Evolutionary conservation across 768 basidiomycete genomes (phyloP).

Genomic region (Flagelloscypha sp.): DNA sequence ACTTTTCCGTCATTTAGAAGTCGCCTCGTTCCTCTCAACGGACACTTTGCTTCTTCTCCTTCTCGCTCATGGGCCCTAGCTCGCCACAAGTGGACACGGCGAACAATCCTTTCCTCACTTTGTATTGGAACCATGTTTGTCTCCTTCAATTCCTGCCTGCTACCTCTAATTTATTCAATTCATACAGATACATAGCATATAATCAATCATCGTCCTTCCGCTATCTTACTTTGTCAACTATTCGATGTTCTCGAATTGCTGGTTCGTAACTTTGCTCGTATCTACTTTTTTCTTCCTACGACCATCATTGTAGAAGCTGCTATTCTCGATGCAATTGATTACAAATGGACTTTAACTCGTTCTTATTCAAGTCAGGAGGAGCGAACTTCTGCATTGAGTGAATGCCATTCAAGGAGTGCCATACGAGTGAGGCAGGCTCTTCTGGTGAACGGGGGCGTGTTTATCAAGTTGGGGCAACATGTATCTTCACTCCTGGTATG

Average conservation of each 20-base stretch:
- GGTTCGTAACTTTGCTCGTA: constrained; percentile 30
- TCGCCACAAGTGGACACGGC: too few species aligned
- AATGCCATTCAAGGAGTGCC: constrained; percentile 82
- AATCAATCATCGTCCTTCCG: too few species aligned
- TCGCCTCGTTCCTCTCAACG: too few species aligned
- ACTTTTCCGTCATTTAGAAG: too few species aligned
- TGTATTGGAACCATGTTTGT: too few species aligned
- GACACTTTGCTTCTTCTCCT: too few species aligned
- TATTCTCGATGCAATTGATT: constrained; percentile 56
- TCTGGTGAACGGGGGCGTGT: constrained; percentile 83
- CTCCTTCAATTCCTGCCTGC: too few species aligned
- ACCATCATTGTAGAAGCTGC: constrained; percentile 41
- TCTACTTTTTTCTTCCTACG: constrained; percentile 16
- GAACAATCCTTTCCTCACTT: too few species aligned
- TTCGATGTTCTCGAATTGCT: constrained; percentile 77
- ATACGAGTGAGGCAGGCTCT: constrained; percentile 72
- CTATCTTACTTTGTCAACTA: too few species aligned
- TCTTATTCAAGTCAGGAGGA: constrained; percentile 44
- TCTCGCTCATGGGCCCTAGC: too few species aligned
- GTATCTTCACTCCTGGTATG: constrained; percentile 56
- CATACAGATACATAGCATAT: too few species aligned
- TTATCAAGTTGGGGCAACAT: constrained; percentile 87
- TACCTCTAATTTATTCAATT: too few species aligned
- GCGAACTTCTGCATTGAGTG: constrained; percentile 48
- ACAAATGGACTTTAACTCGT: constrained; percentile 58